Percentiles rank a stretch among this genome's conserved stretches.
These are phyloP conservation scores for Boletus sp. DNA, from an alignment of 1,284 basidiomycete genomes.

Conservation along the genomic window DNA sequence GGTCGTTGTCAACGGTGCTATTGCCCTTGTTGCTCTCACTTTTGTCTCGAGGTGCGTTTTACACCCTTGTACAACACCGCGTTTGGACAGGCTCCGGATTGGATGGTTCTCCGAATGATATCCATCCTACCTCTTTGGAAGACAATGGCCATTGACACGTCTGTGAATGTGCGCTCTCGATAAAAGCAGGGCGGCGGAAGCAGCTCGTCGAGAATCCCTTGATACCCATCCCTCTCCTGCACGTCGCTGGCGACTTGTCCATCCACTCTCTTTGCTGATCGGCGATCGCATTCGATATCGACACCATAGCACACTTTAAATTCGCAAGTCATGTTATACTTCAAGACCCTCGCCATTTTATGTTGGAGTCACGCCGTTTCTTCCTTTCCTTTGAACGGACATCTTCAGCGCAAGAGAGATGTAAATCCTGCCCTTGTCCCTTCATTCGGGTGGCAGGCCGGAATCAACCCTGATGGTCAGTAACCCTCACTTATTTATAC, in stretches of 20 bases:
- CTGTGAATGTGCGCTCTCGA: background rate
- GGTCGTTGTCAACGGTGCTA: background rate
- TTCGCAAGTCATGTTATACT: conserved; percentile 13
- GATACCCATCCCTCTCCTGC: conserved; percentile 8
- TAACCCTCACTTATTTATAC: background rate
- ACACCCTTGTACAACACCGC: background rate
- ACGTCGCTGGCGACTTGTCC: conserved; percentile 23
- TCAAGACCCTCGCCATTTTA: conserved; percentile 7
- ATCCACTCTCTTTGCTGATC: background rate
- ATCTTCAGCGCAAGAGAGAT: conserved; percentile 40
- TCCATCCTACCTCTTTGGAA: conserved; percentile 12
- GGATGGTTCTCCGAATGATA: background rate
- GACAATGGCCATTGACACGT: conserved; percentile 11
- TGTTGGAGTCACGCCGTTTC: conserved; percentile 4
- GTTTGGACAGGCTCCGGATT: background rate
- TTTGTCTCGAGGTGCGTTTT: conserved; percentile 3
- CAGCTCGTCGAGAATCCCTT: background rate
- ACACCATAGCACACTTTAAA: background rate
- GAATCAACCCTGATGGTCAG: conserved; percentile 50
- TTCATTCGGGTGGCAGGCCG: conserved; percentile 47
- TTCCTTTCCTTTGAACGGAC: conserved; percentile 16
- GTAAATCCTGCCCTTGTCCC: conserved; percentile 52
- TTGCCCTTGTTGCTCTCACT: conserved; percentile 6
- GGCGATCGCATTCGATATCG: background rate
- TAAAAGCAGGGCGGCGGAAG: conserved; percentile 2